Percentiles rank a stretch among this genome's conserved stretches.
Conservation (phyloP, 768 basidiomycete species). For the Dioszegia hungarica region DNA sequence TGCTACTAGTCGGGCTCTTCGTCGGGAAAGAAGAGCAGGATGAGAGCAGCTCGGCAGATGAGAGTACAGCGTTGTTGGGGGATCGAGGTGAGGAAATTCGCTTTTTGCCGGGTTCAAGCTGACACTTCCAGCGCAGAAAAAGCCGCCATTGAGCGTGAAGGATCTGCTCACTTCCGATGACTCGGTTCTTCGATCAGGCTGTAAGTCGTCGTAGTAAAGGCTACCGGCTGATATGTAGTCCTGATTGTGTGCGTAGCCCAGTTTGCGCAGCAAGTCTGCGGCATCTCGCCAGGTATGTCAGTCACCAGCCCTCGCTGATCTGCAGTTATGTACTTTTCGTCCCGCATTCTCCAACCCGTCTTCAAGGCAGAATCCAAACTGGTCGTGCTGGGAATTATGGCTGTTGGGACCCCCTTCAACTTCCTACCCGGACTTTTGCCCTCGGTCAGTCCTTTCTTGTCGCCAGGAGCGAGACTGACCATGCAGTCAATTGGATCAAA, state of each 20-base stretch:
- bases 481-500: slow-evolving; percentile 65
- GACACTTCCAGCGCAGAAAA: neutral
- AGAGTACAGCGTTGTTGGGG: slow-evolving; percentile 7
- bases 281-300: slow-evolving; percentile 28
- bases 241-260: slow-evolving; percentile 17
- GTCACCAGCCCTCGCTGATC: neutral
- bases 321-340: slow-evolving; percentile 81
- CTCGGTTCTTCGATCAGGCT: slow-evolving; percentile 4
- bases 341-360: slow-evolving; percentile 70
- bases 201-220: slow-evolving; percentile 8
- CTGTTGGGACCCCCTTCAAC: slow-evolving; percentile 60
- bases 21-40: neutral
- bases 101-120: no score
- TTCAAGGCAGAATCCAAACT: slow-evolving; percentile 71
- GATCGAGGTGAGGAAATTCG: slow-evolving; percentile 11
- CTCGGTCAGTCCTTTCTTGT: slow-evolving; percentile 55
- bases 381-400: slow-evolving; percentile 71
- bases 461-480: neutral
- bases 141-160: slow-evolving; percentile 8
- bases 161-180: slow-evolving; percentile 11
- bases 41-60: neutral
- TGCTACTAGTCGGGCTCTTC: slow-evolving; percentile 7
- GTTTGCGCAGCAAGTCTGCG: slow-evolving; percentile 27
- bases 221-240: slow-evolving; percentile 13
- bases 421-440: slow-evolving; percentile 80